These are phyloP conservation scores for Fraxinus dipetala DNA, from an alignment of 305 asterid genomes.

Conservation along the genomic window DNA sequence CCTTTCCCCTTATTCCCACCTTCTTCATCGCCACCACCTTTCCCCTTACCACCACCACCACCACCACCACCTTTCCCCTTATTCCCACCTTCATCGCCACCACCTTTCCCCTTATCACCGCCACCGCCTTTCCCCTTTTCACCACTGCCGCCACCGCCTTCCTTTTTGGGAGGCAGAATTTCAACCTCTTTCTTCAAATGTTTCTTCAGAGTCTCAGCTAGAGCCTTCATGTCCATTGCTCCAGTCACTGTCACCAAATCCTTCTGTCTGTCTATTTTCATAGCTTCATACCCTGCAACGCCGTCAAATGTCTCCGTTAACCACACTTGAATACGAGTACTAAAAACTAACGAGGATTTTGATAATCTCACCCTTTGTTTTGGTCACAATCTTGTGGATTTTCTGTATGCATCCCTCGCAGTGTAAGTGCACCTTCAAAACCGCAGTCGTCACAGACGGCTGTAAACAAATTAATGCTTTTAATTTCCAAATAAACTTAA, in stretches of 20 bases:
- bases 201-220: background rate
- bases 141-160: background rate
- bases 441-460: background rate
- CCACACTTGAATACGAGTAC: background rate
- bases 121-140: no score
- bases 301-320: background rate
- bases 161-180: background rate
- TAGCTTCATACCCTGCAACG: background rate
- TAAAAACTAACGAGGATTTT: background rate
- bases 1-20: background rate
- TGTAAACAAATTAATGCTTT: background rate
- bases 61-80: background rate
- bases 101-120: background rate
- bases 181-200: background rate
- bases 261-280: constrained; percentile 1
- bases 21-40: background rate
- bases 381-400: background rate
- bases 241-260: constrained; percentile 8
- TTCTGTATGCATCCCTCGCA: constrained; percentile 13
- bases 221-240: constrained; percentile 9
- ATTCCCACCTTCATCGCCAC: no score
- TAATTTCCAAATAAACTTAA: background rate
- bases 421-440: background rate
- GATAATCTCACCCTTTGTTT: constrained; percentile 6
- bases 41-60: no score